phyloP scores from a whole-genome alignment of 2,329 filamentous ascomycete genomes.

The Septoria linicola region DNA sequence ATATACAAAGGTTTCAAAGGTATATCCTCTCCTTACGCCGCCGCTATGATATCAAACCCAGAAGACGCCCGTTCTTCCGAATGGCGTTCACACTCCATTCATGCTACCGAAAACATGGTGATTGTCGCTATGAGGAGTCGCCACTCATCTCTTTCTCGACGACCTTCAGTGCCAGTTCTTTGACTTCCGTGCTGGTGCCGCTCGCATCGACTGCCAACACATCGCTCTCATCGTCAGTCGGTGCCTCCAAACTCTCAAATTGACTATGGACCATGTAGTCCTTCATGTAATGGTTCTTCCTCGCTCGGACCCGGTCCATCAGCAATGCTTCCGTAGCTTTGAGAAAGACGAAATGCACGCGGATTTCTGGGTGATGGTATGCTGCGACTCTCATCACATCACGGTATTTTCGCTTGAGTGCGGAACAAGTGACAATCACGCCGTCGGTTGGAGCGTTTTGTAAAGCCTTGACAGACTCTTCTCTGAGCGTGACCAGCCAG shows the following conservation, averaged over 20 bases:
- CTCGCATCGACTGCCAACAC: slow-evolving; percentile 49
- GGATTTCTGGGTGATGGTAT: slow-evolving; percentile 46
- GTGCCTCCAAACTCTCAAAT: slow-evolving; percentile 82
- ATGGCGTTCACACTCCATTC: too few relatives aligned
- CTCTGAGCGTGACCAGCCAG: slow-evolving; percentile 67
- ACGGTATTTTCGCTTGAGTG: slow-evolving; percentile 94
- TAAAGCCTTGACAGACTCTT: slow-evolving; percentile 43
- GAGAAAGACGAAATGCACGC: slow-evolving; percentile 88
- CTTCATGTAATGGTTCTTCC: slow-evolving; percentile 92
- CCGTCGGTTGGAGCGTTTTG: slow-evolving; percentile 42
- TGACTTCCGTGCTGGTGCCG: slow-evolving; percentile 43
- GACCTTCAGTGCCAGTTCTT: slow-evolving; percentile 40
- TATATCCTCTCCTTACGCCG: slow-evolving; percentile 17
- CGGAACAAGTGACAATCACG: slow-evolving; percentile 95
- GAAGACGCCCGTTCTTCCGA: too few relatives aligned
- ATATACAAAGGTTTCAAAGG: background rate
- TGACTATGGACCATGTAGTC: slow-evolving; percentile 93
- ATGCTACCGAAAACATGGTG: background rate
- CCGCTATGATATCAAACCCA: too few relatives aligned
- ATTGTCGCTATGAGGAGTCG: slow-evolving; percentile 10
- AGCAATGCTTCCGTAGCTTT: slow-evolving; percentile 73
- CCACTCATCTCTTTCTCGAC: slow-evolving; percentile 41
- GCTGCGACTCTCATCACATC: slow-evolving; percentile 61
- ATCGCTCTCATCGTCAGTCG: slow-evolving; percentile 56
- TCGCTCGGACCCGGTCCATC: slow-evolving; percentile 68